These are phyloP conservation scores for Paramecium sonneborni DNA, from an alignment of 73 alveolate genomes.

Conservation along the genomic window DNA sequence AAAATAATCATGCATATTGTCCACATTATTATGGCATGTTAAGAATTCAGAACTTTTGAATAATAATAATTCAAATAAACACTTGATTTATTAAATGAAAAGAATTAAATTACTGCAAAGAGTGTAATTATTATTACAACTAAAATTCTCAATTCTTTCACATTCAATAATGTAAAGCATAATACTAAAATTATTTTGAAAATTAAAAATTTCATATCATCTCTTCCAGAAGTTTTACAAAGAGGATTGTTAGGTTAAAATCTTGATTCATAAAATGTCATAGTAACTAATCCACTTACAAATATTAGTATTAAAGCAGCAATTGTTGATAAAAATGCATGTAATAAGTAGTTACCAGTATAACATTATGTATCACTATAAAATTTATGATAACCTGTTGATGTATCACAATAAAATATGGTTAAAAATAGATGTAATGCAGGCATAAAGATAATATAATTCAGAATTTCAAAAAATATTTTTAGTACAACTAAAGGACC, in stretches of 20 bases:
- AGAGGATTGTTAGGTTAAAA: constrained; percentile 57
- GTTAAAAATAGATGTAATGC: constrained; percentile 38
- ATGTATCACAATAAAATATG: constrained; percentile 44
- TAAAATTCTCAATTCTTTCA: constrained; percentile 22
- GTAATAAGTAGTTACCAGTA: constrained; percentile 61
- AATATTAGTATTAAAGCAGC: constrained; percentile 4
- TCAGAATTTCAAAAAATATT: constrained; percentile 16
- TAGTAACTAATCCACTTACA: constrained; percentile 28
- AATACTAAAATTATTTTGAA: constrained; percentile 50
- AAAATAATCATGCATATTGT: constrained; percentile 60
- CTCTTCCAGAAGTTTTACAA: constrained; percentile 62
- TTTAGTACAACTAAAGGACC: constrained; percentile 53
- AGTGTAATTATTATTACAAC: constrained; percentile 57
- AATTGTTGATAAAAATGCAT: constrained; percentile 50
- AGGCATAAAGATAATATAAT: constrained; percentile 43
- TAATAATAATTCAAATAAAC: constrained; percentile 49
- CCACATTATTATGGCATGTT: constrained; percentile 65
- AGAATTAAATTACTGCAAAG: constrained; percentile 47
- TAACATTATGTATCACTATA: constrained; percentile 54
- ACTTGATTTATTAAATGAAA: constrained; percentile 59
- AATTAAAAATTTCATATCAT: constrained; percentile 53
- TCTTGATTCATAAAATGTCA: constrained; percentile 60
- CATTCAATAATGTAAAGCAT: constrained; percentile 60
- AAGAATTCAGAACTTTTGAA: constrained; percentile 39
- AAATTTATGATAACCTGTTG: constrained; percentile 33